Conservation (phyloP, 441 rosid genomes). For the Erysimum pusillum region DNA sequence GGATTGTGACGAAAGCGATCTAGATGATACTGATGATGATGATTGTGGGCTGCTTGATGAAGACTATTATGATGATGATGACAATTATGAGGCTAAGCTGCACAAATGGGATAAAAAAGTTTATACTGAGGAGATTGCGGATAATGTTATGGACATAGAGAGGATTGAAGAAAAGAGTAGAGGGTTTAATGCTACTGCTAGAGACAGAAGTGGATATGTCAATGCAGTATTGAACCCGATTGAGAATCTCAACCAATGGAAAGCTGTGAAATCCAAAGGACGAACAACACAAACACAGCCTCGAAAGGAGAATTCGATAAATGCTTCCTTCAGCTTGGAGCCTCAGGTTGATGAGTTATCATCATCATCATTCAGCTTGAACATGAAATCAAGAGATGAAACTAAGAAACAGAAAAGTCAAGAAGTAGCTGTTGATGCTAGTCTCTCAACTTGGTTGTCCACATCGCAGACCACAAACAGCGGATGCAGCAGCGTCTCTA, state of each 20-base stretch:
- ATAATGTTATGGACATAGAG: constrained; percentile 46
- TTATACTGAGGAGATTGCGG: constrained; percentile 50
- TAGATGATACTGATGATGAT: constrained; percentile 54
- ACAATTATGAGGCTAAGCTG: constrained; percentile 35
- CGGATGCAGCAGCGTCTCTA: constrained; percentile 35
- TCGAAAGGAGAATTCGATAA: constrained; percentile 61
- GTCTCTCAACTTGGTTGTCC: constrained; percentile 92
- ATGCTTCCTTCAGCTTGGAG: constrained; percentile 51
- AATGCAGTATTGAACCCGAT: constrained; percentile 78
- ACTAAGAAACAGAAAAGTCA: constrained; percentile 53
- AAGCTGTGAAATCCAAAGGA: constrained; percentile 71
- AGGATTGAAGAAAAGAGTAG: constrained; percentile 43
- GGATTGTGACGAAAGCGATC: constrained; percentile 64
- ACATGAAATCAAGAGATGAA: constrained; percentile 42
- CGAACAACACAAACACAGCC: constrained; percentile 48
- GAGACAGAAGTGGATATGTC: constrained; percentile 64
- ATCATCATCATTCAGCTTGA: constrained; percentile 27
- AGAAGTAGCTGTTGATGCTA: constrained; percentile 79
- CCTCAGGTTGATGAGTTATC: constrained; percentile 48
- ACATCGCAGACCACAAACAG: constrained; percentile 42
- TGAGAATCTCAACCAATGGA: constrained; percentile 85
- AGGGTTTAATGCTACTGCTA: constrained; percentile 43
- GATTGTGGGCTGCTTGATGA: constrained; percentile 50
- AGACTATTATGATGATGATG: constrained; percentile 55
- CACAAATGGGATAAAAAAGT: constrained; percentile 31